phyloP scores from a whole-genome alignment of 1,139 yeast genomes.

The Wickerhamomyces sp. region DNA sequence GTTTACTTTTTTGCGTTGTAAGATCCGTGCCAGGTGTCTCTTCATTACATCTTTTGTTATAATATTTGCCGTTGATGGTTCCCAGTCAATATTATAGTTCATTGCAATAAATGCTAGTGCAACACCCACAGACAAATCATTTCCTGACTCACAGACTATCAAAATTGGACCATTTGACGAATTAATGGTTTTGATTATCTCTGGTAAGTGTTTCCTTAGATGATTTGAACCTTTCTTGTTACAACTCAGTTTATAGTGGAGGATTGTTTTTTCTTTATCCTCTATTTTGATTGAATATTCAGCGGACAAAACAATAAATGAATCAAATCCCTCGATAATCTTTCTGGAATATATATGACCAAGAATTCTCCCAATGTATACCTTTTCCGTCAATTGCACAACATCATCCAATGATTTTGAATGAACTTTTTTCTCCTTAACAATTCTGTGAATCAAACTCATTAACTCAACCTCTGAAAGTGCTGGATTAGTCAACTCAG shows the following conservation, averaged over 20 bases:
- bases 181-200: conserved; percentile 27
- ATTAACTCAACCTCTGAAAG: conserved; percentile 30
- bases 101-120: conserved; percentile 47
- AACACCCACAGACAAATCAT: conserved; percentile 62
- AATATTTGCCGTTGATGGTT: conserved; percentile 14
- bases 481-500: conserved; percentile 30
- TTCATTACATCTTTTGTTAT: conserved; percentile 50
- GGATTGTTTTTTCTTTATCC: conserved; percentile 1
- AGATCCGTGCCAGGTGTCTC: conserved; percentile 49
- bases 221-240: conserved; percentile 63
- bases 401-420: conserved; percentile 4
- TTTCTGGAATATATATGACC: no score
- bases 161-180: conserved; percentile 24
- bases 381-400: not conserved
- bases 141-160: conserved; percentile 59
- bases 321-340: no score
- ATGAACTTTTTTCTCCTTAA: conserved; percentile 1
- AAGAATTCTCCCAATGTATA: no score
- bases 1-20: conserved; percentile 45
- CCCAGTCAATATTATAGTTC: conserved; percentile 41
- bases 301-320: not conserved
- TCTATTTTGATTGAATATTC: not conserved
- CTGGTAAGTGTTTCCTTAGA: conserved; percentile 41
- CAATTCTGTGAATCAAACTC: conserved; percentile 14
- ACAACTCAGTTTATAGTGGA: conserved; percentile 29